These are phyloP conservation scores for Domatiomyces globalis DNA, from an alignment of 2,329 filamentous ascomycete species.

Conservation along the genomic window DNA sequence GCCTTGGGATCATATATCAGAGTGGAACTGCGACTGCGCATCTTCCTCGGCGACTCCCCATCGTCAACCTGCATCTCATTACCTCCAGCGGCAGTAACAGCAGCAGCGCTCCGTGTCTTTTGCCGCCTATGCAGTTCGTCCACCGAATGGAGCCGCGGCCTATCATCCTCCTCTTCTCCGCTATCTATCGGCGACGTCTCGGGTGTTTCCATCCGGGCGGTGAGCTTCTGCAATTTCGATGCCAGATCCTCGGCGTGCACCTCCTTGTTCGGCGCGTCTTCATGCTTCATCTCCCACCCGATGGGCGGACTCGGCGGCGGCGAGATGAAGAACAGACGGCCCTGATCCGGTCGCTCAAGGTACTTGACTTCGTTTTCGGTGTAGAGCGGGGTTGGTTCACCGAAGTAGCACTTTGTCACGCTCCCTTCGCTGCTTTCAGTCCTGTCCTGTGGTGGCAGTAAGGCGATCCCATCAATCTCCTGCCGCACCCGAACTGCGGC, in stretches of 20 bases:
- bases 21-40: constrained; percentile 40
- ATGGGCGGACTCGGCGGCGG: constrained; percentile 50
- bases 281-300: constrained; percentile 49
- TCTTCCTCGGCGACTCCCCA: constrained; percentile 20
- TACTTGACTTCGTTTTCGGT: constrained; percentile 28
- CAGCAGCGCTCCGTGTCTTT: constrained; percentile 1
- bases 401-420: constrained; percentile 38
- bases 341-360: constrained; percentile 41
- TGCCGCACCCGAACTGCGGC: constrained; percentile 32
- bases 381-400: constrained; percentile 32
- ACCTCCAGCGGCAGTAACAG: constrained; percentile 4
- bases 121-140: constrained; percentile 5
- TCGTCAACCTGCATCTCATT: constrained; percentile 4
- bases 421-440: constrained; percentile 13
- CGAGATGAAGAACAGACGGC: constrained; percentile 53
- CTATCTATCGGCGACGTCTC: neutral
- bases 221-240: constrained; percentile 40
- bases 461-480: constrained; percentile 26
- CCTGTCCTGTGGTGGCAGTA: constrained; percentile 15
- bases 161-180: constrained; percentile 7
- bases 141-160: constrained; percentile 10
- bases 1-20: constrained; percentile 50
- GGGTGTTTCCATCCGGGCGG: constrained; percentile 22
- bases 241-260: constrained; percentile 50
- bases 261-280: constrained; percentile 52